Evolutionary conservation across 371 early-diverging fungal genomes (phyloP).

Genomic region (Mucor sp.): DNA sequence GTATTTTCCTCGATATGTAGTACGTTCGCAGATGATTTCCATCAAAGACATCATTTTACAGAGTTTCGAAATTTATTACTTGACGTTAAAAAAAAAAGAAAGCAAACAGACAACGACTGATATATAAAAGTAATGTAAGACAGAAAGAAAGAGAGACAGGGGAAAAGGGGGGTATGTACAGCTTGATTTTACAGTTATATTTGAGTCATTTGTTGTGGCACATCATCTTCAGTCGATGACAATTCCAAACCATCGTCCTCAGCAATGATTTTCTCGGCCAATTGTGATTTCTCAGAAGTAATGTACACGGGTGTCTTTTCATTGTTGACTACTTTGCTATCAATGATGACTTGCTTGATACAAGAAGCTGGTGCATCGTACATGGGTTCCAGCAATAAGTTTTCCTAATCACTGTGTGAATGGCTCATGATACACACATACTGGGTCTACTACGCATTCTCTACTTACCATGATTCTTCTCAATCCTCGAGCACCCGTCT

Average conservation of each 20-base stretch:
- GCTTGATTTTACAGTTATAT: conserved; percentile 12
- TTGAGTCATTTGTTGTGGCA: conserved; percentile 28
- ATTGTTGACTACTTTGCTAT: conserved; percentile 54
- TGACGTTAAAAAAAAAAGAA: too few species aligned
- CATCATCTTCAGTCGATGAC: conserved; percentile 10
- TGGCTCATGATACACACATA: background rate
- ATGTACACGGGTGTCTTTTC: conserved; percentile 25
- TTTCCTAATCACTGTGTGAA: conserved; percentile 52
- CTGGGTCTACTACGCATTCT: background rate
- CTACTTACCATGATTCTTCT: conserved; percentile 75
- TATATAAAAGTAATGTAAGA: background rate
- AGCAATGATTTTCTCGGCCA: conserved; percentile 27
- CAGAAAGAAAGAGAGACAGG: background rate
- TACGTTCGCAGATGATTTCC: too few species aligned
- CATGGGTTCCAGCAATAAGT: conserved; percentile 77
- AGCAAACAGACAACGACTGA: background rate
- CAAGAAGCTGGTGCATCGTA: conserved; percentile 78
- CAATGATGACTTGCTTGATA: conserved; percentile 72
- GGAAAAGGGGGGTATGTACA: background rate
- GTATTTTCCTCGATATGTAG: too few species aligned
- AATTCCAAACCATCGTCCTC: conserved; percentile 24
- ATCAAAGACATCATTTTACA: too few species aligned
- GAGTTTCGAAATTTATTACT: too few species aligned
- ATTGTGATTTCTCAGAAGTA: conserved; percentile 17
- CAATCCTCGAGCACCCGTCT: conserved; percentile 90